Evolutionary conservation across 2,329 filamentous ascomycete genomes (phyloP).

Genomic region (Ophioceras dolichostomum): DNA sequence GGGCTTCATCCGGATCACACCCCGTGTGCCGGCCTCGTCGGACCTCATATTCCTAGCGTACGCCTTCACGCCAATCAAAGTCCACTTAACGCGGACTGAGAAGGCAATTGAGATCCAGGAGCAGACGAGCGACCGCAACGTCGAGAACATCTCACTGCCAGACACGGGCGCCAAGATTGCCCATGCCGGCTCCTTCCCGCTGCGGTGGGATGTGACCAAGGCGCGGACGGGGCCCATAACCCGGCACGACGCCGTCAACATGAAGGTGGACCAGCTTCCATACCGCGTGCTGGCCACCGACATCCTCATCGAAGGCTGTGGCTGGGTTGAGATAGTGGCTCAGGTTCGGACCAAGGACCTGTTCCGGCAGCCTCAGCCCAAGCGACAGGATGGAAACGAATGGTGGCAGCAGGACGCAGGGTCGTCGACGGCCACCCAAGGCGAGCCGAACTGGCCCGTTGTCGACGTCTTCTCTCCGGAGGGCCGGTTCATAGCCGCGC

Average conservation of each 20-base stretch:
- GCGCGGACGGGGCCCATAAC: slow-evolving; percentile 64
- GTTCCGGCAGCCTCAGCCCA: slow-evolving; percentile 11
- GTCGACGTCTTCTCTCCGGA: slow-evolving; percentile 80
- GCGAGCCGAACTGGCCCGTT: slow-evolving; percentile 44
- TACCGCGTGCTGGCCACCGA: slow-evolving; percentile 74
- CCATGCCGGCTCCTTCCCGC: slow-evolving; percentile 61
- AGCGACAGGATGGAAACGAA: too few species aligned
- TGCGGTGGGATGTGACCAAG: slow-evolving; percentile 76
- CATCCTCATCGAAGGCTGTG: slow-evolving; percentile 80
- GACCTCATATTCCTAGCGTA: slow-evolving; percentile 64
- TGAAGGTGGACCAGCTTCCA: slow-evolving; percentile 57
- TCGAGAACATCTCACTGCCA: slow-evolving; percentile 51
- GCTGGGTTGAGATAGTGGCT: slow-evolving; percentile 80
- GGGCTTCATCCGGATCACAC: slow-evolving; percentile 79
- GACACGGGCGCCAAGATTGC: slow-evolving; percentile 45
- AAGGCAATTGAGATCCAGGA: slow-evolving; percentile 68
- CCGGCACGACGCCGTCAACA: slow-evolving; percentile 44
- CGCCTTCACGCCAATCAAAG: slow-evolving; percentile 67
- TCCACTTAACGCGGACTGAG: slow-evolving; percentile 66
- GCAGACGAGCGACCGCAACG: slow-evolving; percentile 44
- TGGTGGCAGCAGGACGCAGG: slow-evolving; percentile 10
- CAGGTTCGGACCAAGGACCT: slow-evolving; percentile 58
- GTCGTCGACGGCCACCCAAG: slow-evolving; percentile 8
- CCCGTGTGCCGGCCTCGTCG: slow-evolving; percentile 43
- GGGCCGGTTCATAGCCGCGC: slow-evolving; percentile 62